Percentiles rank a stretch among this genome's conserved stretches.
Evolutionary conservation across 257 asterid genomes (phyloP).

Genomic region (Primulina tabacum): DNA sequence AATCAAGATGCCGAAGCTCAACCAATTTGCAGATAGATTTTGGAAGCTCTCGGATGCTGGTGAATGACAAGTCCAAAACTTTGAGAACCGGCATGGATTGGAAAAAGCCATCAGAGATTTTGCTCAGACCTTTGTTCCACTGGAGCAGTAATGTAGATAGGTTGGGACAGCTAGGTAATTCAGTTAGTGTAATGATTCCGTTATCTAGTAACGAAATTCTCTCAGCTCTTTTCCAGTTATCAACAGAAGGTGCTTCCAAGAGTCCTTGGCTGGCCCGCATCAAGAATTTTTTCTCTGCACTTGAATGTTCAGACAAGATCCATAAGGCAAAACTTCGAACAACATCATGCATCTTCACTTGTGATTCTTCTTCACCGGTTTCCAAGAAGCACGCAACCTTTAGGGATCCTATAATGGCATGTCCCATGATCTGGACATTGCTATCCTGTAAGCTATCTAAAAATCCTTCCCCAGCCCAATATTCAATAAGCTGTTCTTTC

Average conservation of each 20-base stretch:
- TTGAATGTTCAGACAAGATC: conserved; percentile 28
- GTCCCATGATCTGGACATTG: conserved; percentile 33
- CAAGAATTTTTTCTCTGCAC: conserved; percentile 24
- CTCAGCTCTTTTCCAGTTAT: conserved; percentile 38
- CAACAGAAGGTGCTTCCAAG: conserved; percentile 30
- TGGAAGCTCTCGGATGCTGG: conserved; percentile 42
- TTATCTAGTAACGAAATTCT: conserved; percentile 44
- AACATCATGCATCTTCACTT: conserved; percentile 48
- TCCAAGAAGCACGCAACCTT: conserved; percentile 50
- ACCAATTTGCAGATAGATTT: conserved; percentile 33
- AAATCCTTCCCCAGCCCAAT: conserved; percentile 52
- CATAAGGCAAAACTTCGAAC: conserved; percentile 44
- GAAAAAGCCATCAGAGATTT: conserved; percentile 31
- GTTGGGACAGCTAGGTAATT: conserved; percentile 32
- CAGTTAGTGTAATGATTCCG: conserved; percentile 35
- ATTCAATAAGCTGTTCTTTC: conserved; percentile 44
- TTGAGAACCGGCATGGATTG: conserved; percentile 37
- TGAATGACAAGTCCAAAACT: conserved; percentile 41
- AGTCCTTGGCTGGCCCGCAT: conserved; percentile 44
- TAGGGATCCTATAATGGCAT: conserved; percentile 38
- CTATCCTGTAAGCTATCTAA: conserved; percentile 29
- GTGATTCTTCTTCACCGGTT: conserved; percentile 39
- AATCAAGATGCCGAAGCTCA: conserved; percentile 45
- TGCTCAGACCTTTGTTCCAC: conserved; percentile 41
- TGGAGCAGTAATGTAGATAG: conserved; percentile 40